phyloP scores from a whole-genome alignment of 1,284 basidiomycete genomes.

The Papiliotrema laurentii region DNA sequence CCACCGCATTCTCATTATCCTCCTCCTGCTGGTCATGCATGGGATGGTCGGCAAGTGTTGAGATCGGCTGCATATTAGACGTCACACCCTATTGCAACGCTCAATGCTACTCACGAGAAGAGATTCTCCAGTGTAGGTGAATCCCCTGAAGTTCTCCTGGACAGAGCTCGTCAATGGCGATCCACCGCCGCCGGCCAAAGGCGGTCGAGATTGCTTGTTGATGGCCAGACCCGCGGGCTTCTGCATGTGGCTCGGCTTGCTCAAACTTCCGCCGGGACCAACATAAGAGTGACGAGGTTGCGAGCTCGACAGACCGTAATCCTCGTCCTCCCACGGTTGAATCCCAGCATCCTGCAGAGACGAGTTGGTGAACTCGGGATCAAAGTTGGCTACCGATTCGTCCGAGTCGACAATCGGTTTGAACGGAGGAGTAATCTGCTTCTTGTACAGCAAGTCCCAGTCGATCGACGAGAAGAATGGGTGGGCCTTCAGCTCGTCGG shows the following conservation, averaged over 20 bases:
- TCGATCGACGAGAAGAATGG: conserved; percentile 91
- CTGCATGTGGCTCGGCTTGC: conserved; percentile 27
- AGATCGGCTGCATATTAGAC: conserved; percentile 42
- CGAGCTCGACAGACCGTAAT: conserved; percentile 9
- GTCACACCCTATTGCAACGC: background rate
- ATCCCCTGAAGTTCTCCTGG: conserved; percentile 90
- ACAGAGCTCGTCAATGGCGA: conserved; percentile 78
- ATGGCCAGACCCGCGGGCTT: conserved; percentile 36
- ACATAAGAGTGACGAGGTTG: conserved; percentile 38
- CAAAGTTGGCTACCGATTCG: conserved; percentile 96
- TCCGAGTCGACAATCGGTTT: conserved; percentile 97
- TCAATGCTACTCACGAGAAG: conserved; percentile 49
- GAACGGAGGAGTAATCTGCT: conserved; percentile 94
- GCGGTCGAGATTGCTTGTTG: conserved; percentile 36
- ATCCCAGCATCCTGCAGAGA: conserved; percentile 51
- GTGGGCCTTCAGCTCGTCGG: conserved; percentile 93
- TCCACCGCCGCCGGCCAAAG: conserved; percentile 51
- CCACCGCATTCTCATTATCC: conserved; percentile 39
- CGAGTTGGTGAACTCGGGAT: conserved; percentile 84
- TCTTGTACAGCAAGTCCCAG: conserved; percentile 77
- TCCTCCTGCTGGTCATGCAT: conserved; percentile 48
- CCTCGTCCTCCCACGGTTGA: conserved; percentile 58
- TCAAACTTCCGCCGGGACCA: conserved; percentile 44
- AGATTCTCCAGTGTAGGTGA: conserved; percentile 83
- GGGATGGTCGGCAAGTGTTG: conserved; percentile 47